These are phyloP conservation scores for Clarireedia homoeocarpa DNA, from an alignment of 2,329 filamentous ascomycete genomes.

Conservation along the genomic window DNA sequence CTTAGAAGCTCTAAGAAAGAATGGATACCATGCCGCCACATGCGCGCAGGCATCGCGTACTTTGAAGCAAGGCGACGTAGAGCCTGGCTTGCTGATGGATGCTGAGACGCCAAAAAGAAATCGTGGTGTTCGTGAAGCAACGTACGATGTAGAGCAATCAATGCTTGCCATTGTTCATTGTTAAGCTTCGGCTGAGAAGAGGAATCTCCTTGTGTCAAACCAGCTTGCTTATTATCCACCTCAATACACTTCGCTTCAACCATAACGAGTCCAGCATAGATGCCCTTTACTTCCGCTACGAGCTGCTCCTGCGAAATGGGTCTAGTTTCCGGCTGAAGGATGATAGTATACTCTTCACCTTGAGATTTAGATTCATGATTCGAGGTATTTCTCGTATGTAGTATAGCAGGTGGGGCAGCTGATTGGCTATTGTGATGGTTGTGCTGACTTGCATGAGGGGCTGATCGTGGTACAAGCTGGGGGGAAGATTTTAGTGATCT, in stretches of 20 bases:
- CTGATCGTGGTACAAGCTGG: constrained; percentile 3
- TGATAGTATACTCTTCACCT: constrained; percentile 41
- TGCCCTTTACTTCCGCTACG: constrained; percentile 34
- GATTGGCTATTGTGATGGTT: not conserved
- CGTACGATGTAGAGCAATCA: constrained; percentile 76
- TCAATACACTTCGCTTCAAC: constrained; percentile 85
- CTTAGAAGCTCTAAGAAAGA: constrained; percentile 72
- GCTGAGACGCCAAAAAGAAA: constrained; percentile 80
- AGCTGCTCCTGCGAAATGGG: constrained; percentile 26
- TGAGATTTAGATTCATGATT: constrained; percentile 43
- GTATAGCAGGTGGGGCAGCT: not conserved
- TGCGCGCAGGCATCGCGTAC: constrained; percentile 84
- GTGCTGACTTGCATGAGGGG: not conserved
- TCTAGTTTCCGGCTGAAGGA: constrained; percentile 44
- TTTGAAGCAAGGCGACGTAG: constrained; percentile 65
- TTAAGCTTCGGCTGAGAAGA: constrained; percentile 39
- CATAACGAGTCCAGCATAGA: constrained; percentile 77
- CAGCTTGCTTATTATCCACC: constrained; percentile 58
- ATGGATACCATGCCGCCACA: constrained; percentile 93
- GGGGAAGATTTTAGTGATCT: constrained; percentile 8
- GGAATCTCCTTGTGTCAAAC: constrained; percentile 40
- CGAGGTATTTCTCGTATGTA: not conserved
- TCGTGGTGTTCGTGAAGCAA: constrained; percentile 77
- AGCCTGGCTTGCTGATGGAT: constrained; percentile 65
- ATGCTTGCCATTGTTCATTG: constrained; percentile 72